Evolutionary conservation across 2,329 filamentous ascomycete species (phyloP), one percentile per base, ranked within the genome.

Genomic region (Botryotinia convoluta): DNA sequence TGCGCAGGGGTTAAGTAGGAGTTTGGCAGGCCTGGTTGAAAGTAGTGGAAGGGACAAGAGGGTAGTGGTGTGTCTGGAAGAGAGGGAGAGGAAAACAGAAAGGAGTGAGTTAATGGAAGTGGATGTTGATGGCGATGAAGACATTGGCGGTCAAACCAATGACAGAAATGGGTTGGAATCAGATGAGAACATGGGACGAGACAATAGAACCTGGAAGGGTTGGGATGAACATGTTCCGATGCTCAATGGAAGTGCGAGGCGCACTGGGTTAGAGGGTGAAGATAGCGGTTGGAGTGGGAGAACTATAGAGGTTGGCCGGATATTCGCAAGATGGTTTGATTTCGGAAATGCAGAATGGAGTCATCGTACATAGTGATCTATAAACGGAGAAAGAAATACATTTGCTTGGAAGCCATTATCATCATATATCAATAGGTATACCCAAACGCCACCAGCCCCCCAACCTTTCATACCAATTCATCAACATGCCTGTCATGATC

Each of bases 1-100:
- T 69, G 91, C 90, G 0, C 92, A 94, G 81, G 93, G 92, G 0
- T 81, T 95, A 20, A 86, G 88, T 32, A 86, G 86, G 73, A 90
- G 90, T 1, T 84, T 89, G n/a, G 86, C 92, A 2, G 82, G 84
- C 0, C 81, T 92, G 2, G 86, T 93, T 14, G 91, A 93, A 73
- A 85, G 87, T 3, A 90, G 90, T 0, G 78, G 79, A 51, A 83
- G 85, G 29, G 80, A 82, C 10, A 81, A 79, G 0, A 85, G 87
- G 75, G 81, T 78, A 32, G 82, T 86, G 7, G 81, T 86, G 4
- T 73, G 89, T 12, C 76, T 87, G 4, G 88, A 91, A 78, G 77
- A 79, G 73, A 72, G 61, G 69, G 78, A 79, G 77, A 71, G 88
- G 78, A 64, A 74, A 57, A 22, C 8, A 18, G 68, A 48, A 29